Conservation (phyloP, 2,329 filamentous ascomycete species). For the Claviceps pazoutovae region DNA sequence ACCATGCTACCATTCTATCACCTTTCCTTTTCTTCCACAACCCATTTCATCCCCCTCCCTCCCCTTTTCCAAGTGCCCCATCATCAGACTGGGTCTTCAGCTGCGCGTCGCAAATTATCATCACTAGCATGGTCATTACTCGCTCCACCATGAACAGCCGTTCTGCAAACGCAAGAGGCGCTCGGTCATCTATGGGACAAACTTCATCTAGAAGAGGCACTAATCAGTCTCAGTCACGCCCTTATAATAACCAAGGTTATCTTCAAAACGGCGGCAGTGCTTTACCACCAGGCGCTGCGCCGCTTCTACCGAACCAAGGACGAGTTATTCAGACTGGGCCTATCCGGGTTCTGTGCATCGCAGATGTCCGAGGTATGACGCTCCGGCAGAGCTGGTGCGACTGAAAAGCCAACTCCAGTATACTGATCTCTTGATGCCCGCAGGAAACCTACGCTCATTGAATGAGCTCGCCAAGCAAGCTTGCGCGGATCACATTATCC, state of each 20-base stretch:
- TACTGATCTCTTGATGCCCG: not conserved
- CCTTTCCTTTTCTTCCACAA: conserved; percentile 8
- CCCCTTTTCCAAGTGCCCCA: conserved; percentile 1
- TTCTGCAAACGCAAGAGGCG: not conserved
- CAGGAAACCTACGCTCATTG: conserved; percentile 87
- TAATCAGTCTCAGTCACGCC: conserved; percentile 23
- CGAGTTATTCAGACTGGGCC: conserved; percentile 52
- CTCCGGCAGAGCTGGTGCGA: not conserved
- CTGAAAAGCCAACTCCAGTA: not conserved
- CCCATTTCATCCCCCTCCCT: not conserved
- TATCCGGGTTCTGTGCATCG: conserved; percentile 54
- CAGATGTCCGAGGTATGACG: conserved; percentile 51
- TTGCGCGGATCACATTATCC: conserved; percentile 92
- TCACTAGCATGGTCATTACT: not conserved
- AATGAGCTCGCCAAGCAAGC: conserved; percentile 94
- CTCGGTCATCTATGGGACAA: not conserved
- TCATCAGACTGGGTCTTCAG: not conserved
- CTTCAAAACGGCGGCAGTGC: conserved; percentile 47
- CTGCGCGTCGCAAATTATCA: conserved; percentile 1
- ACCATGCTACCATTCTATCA: not conserved
- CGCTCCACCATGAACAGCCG: conserved; percentile 2
- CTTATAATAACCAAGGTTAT: conserved; percentile 40
- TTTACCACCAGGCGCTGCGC: conserved; percentile 45
- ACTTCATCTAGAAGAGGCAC: conserved; percentile 9
- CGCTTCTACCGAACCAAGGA: conserved; percentile 54